Evolutionary conservation across 129 eudicot species (phyloP), one percentile per base, ranked within the genome.

Genomic region (Flaveria robusta): DNA sequence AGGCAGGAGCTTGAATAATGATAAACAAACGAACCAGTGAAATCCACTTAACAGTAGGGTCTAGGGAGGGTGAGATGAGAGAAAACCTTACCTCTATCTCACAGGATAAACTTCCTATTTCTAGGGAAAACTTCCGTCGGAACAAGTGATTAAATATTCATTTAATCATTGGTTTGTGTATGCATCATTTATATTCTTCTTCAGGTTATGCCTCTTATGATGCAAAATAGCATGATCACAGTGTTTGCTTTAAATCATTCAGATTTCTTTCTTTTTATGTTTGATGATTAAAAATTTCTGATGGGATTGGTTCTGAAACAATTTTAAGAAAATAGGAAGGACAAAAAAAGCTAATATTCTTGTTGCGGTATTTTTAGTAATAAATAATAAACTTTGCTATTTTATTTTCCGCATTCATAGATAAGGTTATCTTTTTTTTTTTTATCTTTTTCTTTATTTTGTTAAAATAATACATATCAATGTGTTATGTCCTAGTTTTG

Each of bases 221-320:
- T 59, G 50, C 80, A 76, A 76, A 65, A 29, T 39, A 47, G 39
- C 52, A 29, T 49, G n/a, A 75, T 60, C 70, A 74, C 12, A n/a
- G 29, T 22, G 54, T 55, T 56, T 58, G 68, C 68, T 73, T 54
- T 55, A 37, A 22, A 54, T 39, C 34, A 8, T 20, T 73, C 41
- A 73, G 41, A 18, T 56, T 55, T 72, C 62, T 18, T 73, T 56
- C 56, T 52, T 71, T 51, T 51, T 51, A 51, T 51, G 59, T 51
- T 51, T 0, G 59, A 18, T 31, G n/a, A 22, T 54, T 70, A 47
- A 16, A 16, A 15, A 12, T 24, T 22, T 24, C 43, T 70, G 22
- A 31, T 50, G 26, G 18, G 43, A 71, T 31, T 13, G 29, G 29
- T 71, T 55, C 73, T 12, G 37, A 15, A 70, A n/a, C n/a, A n/a